Percentiles rank a stretch among this genome's conserved stretches.
These are phyloP conservation scores for Pneumocystis oryctolagi DNA, from an alignment of 1,139 yeast species.

Conservation along the genomic window DNA sequence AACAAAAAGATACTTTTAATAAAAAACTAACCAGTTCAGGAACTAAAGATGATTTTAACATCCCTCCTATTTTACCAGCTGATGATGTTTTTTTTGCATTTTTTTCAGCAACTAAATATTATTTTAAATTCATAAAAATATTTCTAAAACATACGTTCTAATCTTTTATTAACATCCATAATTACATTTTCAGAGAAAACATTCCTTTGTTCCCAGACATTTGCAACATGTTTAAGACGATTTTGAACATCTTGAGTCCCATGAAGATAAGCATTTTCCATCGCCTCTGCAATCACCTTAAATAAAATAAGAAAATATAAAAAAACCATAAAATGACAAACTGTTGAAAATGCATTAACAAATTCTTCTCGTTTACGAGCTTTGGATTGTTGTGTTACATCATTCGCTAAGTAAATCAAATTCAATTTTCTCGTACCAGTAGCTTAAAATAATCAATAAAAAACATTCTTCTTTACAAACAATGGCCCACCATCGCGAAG, in stretches of 20 bases:
- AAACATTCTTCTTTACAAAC: conserved; percentile 2
- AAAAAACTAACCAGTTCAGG: conserved; percentile 16
- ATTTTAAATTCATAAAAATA: conserved; percentile 2
- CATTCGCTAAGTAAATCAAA: conserved; percentile 62
- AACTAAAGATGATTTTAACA: conserved; percentile 13
- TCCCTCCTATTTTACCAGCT: conserved; percentile 13
- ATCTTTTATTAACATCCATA: conserved; percentile 29
- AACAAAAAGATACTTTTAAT: background rate
- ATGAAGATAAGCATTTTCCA: conserved; percentile 22
- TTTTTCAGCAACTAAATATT: conserved; percentile 15
- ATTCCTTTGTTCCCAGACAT: conserved; percentile 59
- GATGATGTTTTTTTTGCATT: conserved; percentile 12
- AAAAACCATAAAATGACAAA: conserved; percentile 19
- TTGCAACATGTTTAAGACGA: conserved; percentile 49
- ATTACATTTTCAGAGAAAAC: conserved; percentile 39
- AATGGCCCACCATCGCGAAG: conserved; percentile 22
- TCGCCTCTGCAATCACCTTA: conserved; percentile 27
- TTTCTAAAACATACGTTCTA: conserved; percentile 19
- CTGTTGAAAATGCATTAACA: conserved; percentile 40
- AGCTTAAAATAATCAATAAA: conserved; percentile 15
- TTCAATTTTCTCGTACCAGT: conserved; percentile 39
- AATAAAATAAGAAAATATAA: conserved; percentile 21
- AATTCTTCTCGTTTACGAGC: conserved; percentile 50
- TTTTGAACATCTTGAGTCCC: conserved; percentile 29
- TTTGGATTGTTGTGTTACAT: conserved; percentile 67